Base-by-base conservation (phyloP, 805 yeast species). In the Metschnikowia aberdeeniae region DNA sequence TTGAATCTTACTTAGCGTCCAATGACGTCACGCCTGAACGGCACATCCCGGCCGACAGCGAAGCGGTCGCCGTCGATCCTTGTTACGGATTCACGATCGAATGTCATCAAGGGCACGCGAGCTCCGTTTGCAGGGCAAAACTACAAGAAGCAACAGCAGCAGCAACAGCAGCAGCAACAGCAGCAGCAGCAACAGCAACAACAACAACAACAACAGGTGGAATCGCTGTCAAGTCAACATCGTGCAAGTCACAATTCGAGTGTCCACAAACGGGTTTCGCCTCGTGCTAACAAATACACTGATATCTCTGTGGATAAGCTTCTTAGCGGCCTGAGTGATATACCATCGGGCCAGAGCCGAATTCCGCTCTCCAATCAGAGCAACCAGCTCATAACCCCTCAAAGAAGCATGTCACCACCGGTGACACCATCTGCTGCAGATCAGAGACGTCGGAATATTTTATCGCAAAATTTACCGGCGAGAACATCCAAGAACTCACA, bases 51-150 rank as follows among this genome's bases (percentile, higher is more conserved):
- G 46, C 83, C 86, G 3, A 82, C 86, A 5, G 88, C 96, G 11
- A 87, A 86, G 56, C 68, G 97, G 56, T 87, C 97, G 27, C 97
- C 98, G 9, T 87, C 96, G 1, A 90, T 90, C 58, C 73, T 90
- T 46, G 98, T 90, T 32, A 92, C 98, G 0, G 98, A 90, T 66
- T 80, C 87, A 2, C 73, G 98, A 49, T 75, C 80, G 43, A 69
- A 69, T 47, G 71, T 65, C 44, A 64, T 70, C 19, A 72, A 73
- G 50, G 75, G 77, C 22, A 68, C 74, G n/a, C 61, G 83, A 40
- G 93, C 92, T 0, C 95, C 93, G 1, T 87, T 82, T 73, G 93
- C 93, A 1, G 90, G 92, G 30, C 81, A 76, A 43, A 67, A 67
- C 51, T 73, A 55, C 52, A 62, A 60, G 46, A 68, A 67, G 41